Percentiles rank a stretch among this genome's conserved stretches.
phyloP scores from a whole-genome alignment of 2,329 filamentous ascomycete genomes.

The Zymoseptoria passerinii region DNA sequence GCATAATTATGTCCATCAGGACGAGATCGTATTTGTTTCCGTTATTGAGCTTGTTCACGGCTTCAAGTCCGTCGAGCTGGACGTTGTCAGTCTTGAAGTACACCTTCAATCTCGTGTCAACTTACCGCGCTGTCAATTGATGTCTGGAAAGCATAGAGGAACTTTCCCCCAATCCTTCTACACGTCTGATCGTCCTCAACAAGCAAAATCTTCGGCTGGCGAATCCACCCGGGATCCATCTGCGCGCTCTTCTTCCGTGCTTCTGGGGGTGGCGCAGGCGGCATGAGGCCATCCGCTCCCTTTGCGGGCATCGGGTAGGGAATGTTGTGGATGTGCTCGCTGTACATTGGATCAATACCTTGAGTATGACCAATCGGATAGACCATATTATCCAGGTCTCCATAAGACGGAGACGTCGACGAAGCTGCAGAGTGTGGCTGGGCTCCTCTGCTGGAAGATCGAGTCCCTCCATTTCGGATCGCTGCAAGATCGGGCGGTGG shows the following conservation, averaged over 20 bases:
- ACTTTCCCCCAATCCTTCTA: slow-evolving; percentile 58
- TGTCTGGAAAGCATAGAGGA: slow-evolving; percentile 57
- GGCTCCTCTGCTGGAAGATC: slow-evolving; percentile 37
- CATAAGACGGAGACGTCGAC: slow-evolving; percentile 47
- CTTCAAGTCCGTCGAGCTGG: slow-evolving; percentile 78
- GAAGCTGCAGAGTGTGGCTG: slow-evolving; percentile 39
- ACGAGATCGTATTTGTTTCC: slow-evolving; percentile 56
- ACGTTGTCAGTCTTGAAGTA: slow-evolving; percentile 24
- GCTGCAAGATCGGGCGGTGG: slow-evolving; percentile 45
- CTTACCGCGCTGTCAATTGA: slow-evolving; percentile 55
- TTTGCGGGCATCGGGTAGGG: slow-evolving; percentile 73
- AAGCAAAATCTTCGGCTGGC: slow-evolving; percentile 70
- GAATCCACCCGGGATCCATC: slow-evolving; percentile 56
- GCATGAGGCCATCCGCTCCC: slow-evolving; percentile 37
- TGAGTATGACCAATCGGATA: slow-evolving; percentile 87
- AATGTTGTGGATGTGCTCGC: slow-evolving; percentile 90
- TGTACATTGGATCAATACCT: slow-evolving; percentile 89
- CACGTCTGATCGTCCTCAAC: slow-evolving; percentile 74
- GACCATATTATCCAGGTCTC: slow-evolving; percentile 63
- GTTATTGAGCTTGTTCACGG: slow-evolving; percentile 72
- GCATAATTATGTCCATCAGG: slow-evolving; percentile 74
- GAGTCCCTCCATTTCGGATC: slow-evolving; percentile 28
- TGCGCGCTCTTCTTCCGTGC: slow-evolving; percentile 53
- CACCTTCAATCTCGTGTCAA: slow-evolving; percentile 16
- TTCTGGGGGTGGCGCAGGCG: slow-evolving; percentile 38